Evolutionary conservation across 768 basidiomycete genomes (phyloP).

Genomic region (Tremella mesenterica): DNA sequence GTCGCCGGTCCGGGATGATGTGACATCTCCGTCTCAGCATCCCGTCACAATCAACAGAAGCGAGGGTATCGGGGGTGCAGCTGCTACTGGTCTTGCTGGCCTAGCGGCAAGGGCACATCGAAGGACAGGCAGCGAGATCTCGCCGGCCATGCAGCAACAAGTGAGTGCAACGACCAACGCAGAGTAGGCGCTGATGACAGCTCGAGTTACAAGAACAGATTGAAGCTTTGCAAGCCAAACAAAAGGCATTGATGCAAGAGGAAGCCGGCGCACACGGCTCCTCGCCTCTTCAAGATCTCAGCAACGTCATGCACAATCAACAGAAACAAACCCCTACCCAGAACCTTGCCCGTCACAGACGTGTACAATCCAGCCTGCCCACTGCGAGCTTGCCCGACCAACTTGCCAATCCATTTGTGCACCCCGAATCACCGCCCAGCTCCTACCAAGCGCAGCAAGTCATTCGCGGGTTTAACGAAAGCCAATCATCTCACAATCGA

Average conservation of each 20-base stretch:
- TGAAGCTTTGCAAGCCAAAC: slow-evolving; percentile 44
- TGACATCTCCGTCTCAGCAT: background rate
- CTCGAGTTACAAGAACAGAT: slow-evolving; percentile 43
- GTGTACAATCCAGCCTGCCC: slow-evolving; percentile 29
- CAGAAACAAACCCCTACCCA: slow-evolving; percentile 28
- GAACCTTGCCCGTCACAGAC: slow-evolving; percentile 26
- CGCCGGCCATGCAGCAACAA: slow-evolving; percentile 75
- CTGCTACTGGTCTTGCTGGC: slow-evolving; percentile 41
- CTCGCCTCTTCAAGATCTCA: slow-evolving; percentile 9
- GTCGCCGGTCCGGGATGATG: slow-evolving; percentile 5
- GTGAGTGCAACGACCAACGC: slow-evolving; percentile 46
- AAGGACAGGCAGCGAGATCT: slow-evolving; percentile 56
- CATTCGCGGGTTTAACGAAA: slow-evolving; percentile 15
- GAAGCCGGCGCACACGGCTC: slow-evolving; percentile 18
- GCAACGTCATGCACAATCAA: background rate
- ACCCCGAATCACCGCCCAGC: slow-evolving; percentile 3
- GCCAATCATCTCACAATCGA: slow-evolving; percentile 19
- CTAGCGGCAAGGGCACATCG: slow-evolving; percentile 44
- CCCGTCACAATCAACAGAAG: slow-evolving; percentile 21
- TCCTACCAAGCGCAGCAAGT: slow-evolving; percentile 11
- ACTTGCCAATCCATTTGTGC: slow-evolving; percentile 1
- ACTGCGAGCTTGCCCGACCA: slow-evolving; percentile 11
- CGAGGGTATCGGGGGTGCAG: slow-evolving; percentile 32
- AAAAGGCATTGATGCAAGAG: slow-evolving; percentile 40
- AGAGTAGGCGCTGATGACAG: slow-evolving; percentile 17